Conservation (phyloP, 768 basidiomycete genomes). For the Lactarius evosmus region DNA sequence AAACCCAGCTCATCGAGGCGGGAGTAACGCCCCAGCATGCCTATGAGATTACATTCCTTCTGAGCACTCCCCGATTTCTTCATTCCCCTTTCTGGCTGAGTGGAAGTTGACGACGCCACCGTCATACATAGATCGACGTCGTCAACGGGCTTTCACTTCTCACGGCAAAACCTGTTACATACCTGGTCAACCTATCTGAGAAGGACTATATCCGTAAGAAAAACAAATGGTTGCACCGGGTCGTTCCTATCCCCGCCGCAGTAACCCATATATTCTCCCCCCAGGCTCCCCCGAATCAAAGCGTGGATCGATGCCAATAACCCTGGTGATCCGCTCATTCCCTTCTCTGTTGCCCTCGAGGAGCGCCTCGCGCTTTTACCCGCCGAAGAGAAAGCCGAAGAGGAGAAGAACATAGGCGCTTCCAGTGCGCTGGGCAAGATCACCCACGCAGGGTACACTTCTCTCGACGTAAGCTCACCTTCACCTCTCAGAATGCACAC, state of each 20-base stretch:
- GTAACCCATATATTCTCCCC: background rate
- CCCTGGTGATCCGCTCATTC: conserved; percentile 92
- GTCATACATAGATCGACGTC: conserved; percentile 65
- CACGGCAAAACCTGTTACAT: conserved; percentile 96
- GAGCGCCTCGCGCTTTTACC: conserved; percentile 71
- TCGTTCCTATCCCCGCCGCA: background rate
- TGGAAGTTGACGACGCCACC: background rate
- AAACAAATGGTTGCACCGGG: conserved; percentile 81
- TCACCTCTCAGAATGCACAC: background rate
- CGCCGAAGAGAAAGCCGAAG: conserved; percentile 63
- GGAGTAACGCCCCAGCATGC: conserved; percentile 84
- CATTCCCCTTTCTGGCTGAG: background rate
- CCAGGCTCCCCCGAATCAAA: conserved; percentile 93
- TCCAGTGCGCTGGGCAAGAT: conserved; percentile 84
- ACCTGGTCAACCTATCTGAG: conserved; percentile 96
- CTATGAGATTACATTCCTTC: conserved; percentile 54
- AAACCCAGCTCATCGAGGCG: conserved; percentile 96
- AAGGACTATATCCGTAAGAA: conserved; percentile 94
- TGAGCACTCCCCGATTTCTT: conserved; percentile 11
- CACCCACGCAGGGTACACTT: conserved; percentile 88
- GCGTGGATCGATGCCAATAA: conserved; percentile 97
- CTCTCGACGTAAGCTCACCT: conserved; percentile 62
- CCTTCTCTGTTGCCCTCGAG: conserved; percentile 94
- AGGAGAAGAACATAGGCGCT: conserved; percentile 72
- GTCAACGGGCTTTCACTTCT: conserved; percentile 87